Conservation (phyloP, 257 asterid species). For the Ajuga chamaepitys region DNA sequence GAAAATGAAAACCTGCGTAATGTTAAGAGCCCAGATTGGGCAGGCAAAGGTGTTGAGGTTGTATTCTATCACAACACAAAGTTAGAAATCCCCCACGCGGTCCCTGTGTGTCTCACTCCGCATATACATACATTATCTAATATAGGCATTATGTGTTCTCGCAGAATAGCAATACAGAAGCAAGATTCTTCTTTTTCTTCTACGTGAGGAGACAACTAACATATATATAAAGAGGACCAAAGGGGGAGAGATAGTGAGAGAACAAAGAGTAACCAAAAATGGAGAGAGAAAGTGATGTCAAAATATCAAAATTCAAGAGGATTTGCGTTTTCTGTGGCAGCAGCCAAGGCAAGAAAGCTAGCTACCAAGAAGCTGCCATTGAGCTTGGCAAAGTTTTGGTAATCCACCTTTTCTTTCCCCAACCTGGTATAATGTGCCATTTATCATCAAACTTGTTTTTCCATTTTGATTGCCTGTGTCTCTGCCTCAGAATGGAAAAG, state of each 20-base stretch:
- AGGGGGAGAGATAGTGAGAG: neutral
- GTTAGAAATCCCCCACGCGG: neutral
- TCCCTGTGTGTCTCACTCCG: neutral
- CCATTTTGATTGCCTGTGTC: neutral
- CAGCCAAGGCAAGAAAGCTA: conserved; percentile 82
- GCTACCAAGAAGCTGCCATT: conserved; percentile 88
- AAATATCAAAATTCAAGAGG: conserved; percentile 66
- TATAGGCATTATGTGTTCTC: conserved; percentile 19
- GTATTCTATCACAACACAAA: conserved; percentile 13
- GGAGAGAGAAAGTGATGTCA: conserved; percentile 55
- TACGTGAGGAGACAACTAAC: conserved; percentile 12
- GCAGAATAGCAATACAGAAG: conserved; percentile 9
- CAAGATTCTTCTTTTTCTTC: conserved; percentile 33
- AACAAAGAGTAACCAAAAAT: conserved; percentile 19
- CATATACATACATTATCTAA: conserved; percentile 6
- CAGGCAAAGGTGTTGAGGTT: conserved; percentile 14
- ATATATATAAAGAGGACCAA: neutral
- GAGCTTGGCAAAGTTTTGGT: conserved; percentile 79
- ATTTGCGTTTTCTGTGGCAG: conserved; percentile 94
- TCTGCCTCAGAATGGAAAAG: neutral
- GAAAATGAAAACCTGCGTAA: conserved; percentile 18
- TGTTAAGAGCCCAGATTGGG: conserved; percentile 24
- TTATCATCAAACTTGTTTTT: conserved; percentile 8
- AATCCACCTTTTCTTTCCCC: conserved; percentile 3
- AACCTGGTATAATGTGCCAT: neutral